phyloP scores from a whole-genome alignment of 495 filamentous ascomycete genomes.

The Tuber borchii region DNA sequence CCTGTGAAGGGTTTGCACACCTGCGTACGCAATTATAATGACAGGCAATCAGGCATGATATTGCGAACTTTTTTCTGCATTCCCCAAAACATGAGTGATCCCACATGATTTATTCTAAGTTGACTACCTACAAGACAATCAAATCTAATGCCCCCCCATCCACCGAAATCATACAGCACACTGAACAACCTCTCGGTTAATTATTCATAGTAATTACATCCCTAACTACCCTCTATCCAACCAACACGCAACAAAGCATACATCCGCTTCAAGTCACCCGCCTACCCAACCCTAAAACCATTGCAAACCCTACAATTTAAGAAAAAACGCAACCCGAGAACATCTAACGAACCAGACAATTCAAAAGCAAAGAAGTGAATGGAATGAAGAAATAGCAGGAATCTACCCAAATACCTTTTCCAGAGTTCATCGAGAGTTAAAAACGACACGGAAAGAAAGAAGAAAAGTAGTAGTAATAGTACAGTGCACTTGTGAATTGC shows the following conservation, averaged over 20 bases:
- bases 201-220: background rate
- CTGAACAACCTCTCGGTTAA: background rate
- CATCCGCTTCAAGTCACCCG: background rate
- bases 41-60: background rate
- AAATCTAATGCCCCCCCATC: background rate
- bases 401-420: constrained; percentile 6
- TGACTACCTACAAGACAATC: background rate
- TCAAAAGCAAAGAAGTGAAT: background rate
- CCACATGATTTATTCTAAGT: background rate
- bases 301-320: constrained; percentile 1
- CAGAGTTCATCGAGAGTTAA: background rate
- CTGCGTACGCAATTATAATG: background rate
- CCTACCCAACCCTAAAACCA: background rate
- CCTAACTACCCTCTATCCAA: background rate
- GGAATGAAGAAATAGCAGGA: background rate
- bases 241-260: background rate
- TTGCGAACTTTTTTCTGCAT: background rate
- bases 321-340: background rate
- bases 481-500: background rate
- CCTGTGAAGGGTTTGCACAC: background rate
- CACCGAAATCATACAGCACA: background rate
- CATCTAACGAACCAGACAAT: constrained; percentile 1
- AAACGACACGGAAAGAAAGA: background rate
- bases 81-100: background rate
- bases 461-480: background rate